Base-by-base conservation (phyloP, 805 yeast species). In the Yamadazyma sp. region DNA sequence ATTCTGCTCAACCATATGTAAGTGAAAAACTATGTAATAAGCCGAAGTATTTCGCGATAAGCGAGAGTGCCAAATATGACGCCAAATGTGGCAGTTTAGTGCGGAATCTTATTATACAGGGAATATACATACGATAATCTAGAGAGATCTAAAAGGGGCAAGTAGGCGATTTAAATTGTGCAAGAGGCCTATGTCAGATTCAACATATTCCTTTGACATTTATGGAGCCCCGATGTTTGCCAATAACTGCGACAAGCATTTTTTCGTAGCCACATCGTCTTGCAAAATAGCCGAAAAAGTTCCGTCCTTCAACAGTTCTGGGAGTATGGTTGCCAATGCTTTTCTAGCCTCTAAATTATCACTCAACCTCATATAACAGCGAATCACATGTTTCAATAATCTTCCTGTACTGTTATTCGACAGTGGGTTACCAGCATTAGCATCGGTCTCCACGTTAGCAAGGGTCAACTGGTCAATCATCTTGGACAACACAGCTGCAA, bases 331-430 rank as follows among this genome's bases (percentile, higher is more conserved):
- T 31, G 85, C 81, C 48, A 91, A 70, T 0, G 96, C 89, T 46
- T 84, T 84, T 48, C 96, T 73, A 2, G 98, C 97, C 46, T 95
- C 95, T 23, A 80, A 70, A 52, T 91, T 90, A 57, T 91, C 99
- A 30, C 93, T 80, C 32, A 91, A 71, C 47, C 99, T 76, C 64
- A 91, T 70, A 56, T 91, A 91, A 59, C 99, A 91, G 57, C 97
- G 77, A 19, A 91, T 93, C 22, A 91, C 95, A 56, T 93, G 98
- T 57, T 91, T 90, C 44, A 91, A 70, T 35, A 91, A 69, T 50
- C 98, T 75, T 0, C 91, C 89, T 0, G 96, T 84, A 37, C 72
- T 65, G 42, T 63, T 64, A 10, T 8, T 62, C 51, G 14, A 49
- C n/a, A n/a, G n/a, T n/a, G n/a, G n/a, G n/a, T n/a, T n/a, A n/a